Evolutionary conservation across 768 basidiomycete species (phyloP).

Genomic region (Pseudohyphozyma bogoriensis): DNA sequence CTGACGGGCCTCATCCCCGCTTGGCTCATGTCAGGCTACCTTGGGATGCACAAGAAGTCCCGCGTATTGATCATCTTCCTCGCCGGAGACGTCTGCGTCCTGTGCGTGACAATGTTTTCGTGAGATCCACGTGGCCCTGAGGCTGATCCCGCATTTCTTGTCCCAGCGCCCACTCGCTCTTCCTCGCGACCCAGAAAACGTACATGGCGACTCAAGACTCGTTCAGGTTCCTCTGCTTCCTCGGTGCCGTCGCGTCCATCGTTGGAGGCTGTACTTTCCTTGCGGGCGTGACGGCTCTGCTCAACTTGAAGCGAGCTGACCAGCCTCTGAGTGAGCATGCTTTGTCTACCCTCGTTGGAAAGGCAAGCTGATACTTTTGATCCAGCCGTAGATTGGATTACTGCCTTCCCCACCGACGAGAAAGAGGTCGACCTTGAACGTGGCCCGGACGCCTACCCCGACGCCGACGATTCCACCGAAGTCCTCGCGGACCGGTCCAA

Average conservation of each 20-base stretch:
- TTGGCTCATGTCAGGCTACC: neutral
- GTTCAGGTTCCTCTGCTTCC: neutral
- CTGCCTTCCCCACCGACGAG: neutral
- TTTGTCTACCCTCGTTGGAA: neutral
- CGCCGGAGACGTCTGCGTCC: neutral
- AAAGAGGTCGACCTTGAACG: neutral
- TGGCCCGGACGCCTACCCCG: neutral
- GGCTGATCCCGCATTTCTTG: neutral
- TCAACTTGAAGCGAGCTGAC: neutral
- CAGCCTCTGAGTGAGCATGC: neutral
- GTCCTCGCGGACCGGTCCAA: neutral
- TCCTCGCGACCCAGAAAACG: neutral
- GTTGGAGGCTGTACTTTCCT: neutral
- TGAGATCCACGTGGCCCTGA: neutral
- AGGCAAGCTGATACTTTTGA: no score
- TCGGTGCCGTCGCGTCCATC: neutral
- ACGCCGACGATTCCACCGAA: neutral
- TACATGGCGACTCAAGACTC: neutral
- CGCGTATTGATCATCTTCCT: neutral
- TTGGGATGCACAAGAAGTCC: neutral
- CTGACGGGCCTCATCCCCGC: neutral
- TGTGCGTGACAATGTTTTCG: neutral
- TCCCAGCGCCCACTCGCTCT: neutral
- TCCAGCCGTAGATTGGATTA: constrained; percentile 1
- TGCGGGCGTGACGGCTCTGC: neutral